Base-by-base conservation (phyloP, 805 yeast species). In the Metschnikowia lachancei region DNA sequence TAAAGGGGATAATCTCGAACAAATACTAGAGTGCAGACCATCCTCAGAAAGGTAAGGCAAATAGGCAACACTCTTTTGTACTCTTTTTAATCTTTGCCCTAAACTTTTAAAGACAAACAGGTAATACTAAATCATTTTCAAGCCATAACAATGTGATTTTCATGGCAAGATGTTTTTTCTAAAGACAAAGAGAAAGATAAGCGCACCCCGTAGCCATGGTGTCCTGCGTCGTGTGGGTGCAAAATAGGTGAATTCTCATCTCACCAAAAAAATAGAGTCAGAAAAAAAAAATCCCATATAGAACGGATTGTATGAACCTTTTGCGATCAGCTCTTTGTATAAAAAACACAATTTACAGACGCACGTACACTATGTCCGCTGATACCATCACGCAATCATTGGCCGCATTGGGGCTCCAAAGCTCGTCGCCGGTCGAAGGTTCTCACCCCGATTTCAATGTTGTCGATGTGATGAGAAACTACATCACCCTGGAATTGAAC, bases 381-480 rank as follows among this genome's bases (percentile, higher is more conserved):
- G 57, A 65, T 34, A 53, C 69, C 36, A 66, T 71, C 48, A 62
- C 70, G 28, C 53, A 64, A 46, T 60, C 67, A 16, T 65, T 72
- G 55, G 58, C 59, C 45, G 56, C 63, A 29, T 55, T 71, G 41
- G 76, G 76, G 14, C 66, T 71, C 49, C 43, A 53, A 11, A 62
- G 60, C 43, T 41, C 55, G n/a, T 57, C 71, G 1, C 51, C 62
- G 2, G 56, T 69, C 36, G 78, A 70, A 50, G 86, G 81, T 33
- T 84, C 96, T 1, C 78, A 71, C 62, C 96, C 97, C 13, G 82
- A 80, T 36, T 75, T 74, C 64, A 92, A 92, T 66, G 83, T 92
- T 4, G 82, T 86, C 48, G 99, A 94, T 62, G 74, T 90, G 18
- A 81, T 89, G 75, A 86, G 98, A 75, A 87, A 90, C 66, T 89